Evolutionary conservation across 129 eudicot genomes (phyloP).

Genomic region (Flaveria sonorensis): DNA sequence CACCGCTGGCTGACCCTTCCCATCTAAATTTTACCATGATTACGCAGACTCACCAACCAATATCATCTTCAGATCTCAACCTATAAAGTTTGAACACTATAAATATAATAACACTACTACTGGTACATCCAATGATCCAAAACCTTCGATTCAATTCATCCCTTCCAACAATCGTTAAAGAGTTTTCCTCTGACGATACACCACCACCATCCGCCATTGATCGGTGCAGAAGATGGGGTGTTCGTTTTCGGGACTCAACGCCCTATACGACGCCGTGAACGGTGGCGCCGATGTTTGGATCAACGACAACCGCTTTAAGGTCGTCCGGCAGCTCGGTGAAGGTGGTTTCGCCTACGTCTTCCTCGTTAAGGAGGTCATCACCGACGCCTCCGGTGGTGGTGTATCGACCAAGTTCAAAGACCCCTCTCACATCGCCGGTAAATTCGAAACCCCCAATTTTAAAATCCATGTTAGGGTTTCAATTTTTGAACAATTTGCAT

Average conservation of each 20-base stretch:
- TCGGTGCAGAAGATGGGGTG: slow-evolving; percentile 56
- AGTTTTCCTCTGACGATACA: too few species aligned
- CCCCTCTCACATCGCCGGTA: slow-evolving; percentile 77
- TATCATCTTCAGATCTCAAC: too few species aligned
- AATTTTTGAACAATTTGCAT: slow-evolving; percentile 6
- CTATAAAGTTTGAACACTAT: too few species aligned
- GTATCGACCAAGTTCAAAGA: slow-evolving; percentile 73
- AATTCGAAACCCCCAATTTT: slow-evolving; percentile 11
- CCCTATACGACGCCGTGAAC: slow-evolving; percentile 77
- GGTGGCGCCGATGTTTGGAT: slow-evolving; percentile 94
- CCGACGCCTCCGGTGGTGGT: slow-evolving; percentile 36
- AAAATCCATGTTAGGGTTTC: neutral
- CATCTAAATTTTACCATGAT: too few species aligned
- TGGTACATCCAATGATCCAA: too few species aligned
- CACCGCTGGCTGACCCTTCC: too few species aligned
- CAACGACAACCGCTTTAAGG: slow-evolving; percentile 80
- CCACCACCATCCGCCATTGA: slow-evolving; percentile 12
- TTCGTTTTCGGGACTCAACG: slow-evolving; percentile 84
- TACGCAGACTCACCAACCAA: too few species aligned
- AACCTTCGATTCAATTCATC: too few species aligned
- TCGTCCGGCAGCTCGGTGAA: slow-evolving; percentile 80
- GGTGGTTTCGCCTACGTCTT: slow-evolving; percentile 83
- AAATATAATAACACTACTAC: too few species aligned
- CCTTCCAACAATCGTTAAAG: too few species aligned
- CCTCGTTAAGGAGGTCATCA: slow-evolving; percentile 71